These are phyloP conservation scores for Fraxinus xanthoxyloides DNA, from an alignment of 305 asterid species.

Conservation along the genomic window DNA sequence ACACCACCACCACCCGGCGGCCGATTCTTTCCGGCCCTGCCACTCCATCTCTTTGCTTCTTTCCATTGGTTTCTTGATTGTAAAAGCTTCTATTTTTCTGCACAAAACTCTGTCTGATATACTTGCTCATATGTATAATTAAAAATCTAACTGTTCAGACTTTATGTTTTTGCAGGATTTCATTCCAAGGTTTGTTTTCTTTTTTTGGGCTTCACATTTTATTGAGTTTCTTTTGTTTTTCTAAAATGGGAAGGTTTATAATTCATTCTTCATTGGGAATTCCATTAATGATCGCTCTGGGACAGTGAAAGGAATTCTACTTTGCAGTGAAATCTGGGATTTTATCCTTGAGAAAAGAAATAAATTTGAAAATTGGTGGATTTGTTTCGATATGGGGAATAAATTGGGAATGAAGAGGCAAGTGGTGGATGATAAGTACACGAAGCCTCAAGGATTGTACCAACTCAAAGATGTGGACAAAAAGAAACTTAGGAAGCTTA, in stretches of 20 bases:
- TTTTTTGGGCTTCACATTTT: constrained; percentile 26
- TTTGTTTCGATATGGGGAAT: constrained; percentile 68
- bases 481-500: constrained; percentile 93
- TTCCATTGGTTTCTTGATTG: constrained; percentile 24
- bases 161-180: constrained; percentile 26
- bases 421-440: constrained; percentile 97
- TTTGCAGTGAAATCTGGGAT: constrained; percentile 21
- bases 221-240: constrained; percentile 22
- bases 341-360: neutral
- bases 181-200: constrained; percentile 13
- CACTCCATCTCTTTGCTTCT: constrained; percentile 55
- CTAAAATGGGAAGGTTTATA: constrained; percentile 22
- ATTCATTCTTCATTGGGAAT: constrained; percentile 18
- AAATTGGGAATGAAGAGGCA: constrained; percentile 91
- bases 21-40: constrained; percentile 57
- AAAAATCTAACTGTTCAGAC: neutral
- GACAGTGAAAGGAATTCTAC: constrained; percentile 14
- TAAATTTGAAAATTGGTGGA: constrained; percentile 7
- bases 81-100: constrained; percentile 9
- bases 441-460: constrained; percentile 98
- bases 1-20: neutral
- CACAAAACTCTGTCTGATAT: constrained; percentile 7
- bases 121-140: neutral
- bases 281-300: constrained; percentile 18
- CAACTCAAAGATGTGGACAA: constrained; percentile 95